Evolutionary conservation across 805 yeast genomes (phyloP).

Genomic region (Lachancea sp.): DNA sequence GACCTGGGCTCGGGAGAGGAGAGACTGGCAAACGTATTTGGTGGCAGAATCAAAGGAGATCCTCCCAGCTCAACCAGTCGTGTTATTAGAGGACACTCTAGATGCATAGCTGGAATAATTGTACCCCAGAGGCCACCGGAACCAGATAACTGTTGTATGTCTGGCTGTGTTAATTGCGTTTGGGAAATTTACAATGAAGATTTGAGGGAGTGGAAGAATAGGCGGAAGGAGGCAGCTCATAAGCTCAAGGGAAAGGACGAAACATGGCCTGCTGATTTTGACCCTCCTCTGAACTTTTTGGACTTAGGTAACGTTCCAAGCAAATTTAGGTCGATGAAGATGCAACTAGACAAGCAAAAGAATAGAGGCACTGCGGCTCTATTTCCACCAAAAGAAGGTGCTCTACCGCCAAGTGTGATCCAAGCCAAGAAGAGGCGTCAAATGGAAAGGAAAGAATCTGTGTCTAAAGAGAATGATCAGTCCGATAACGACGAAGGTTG

Average conservation of each 20-base stretch:
- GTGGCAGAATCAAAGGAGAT: slow-evolving; percentile 51
- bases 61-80: slow-evolving; percentile 37
- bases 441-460: slow-evolving; percentile 4
- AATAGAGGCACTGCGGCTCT: slow-evolving; percentile 25
- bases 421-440: slow-evolving; percentile 24
- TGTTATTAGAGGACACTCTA: slow-evolving; percentile 14
- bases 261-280: slow-evolving; percentile 60
- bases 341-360: slow-evolving; percentile 22
- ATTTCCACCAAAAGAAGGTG: slow-evolving; percentile 31
- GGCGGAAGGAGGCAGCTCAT: slow-evolving; percentile 54
- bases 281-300: slow-evolving; percentile 45
- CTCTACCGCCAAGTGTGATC: slow-evolving; percentile 33
- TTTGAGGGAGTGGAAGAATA: slow-evolving; percentile 67
- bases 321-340: slow-evolving; percentile 30
- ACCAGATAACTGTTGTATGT: slow-evolving; percentile 96
- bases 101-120: slow-evolving; percentile 49
- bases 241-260: slow-evolving; percentile 38
- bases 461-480: slow-evolving; percentile 21
- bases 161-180: slow-evolving; percentile 94
- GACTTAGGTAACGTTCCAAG: slow-evolving; percentile 40
- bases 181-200: slow-evolving; percentile 94
- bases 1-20: slow-evolving; percentile 38
- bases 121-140: slow-evolving; percentile 84
- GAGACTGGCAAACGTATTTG: slow-evolving; percentile 46
- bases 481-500: slow-evolving; percentile 41